Evolutionary conservation across 768 basidiomycete species (phyloP), one percentile per base, ranked within the genome.

Genomic region (Panaeolus cyanescens): DNA sequence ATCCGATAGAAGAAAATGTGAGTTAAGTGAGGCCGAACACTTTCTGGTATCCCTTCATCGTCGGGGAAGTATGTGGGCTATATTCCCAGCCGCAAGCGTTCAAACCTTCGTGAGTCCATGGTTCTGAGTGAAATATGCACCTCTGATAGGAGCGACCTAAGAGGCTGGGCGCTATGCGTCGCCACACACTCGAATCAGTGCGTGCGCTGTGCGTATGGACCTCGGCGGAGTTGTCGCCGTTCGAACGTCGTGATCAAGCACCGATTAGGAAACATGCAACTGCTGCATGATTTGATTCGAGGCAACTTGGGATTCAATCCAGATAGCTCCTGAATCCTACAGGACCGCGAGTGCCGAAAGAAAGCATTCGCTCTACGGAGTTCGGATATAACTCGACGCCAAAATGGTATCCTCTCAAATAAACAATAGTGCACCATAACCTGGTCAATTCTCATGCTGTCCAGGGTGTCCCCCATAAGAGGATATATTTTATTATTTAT

Each of bases 401-500:
- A 50, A 50, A 42, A 50, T 4, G 45, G 45, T 50, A 50, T 50
- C 45, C 15, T 4, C 45, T 50, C 45, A 50, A 50, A 50, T 30
- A 50, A 28, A 50, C 45, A 50, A 50, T 28, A 28, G 10, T 28
- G 25, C 45, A 50, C 45, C 45, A 50, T 22, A 28, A 25, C 22
- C 45, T 50, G 10, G 25, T 50, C 25, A 22, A 28, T 50, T 50
- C 45, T 50, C 45, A 50, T 50, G 45, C 45, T 50, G 45, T 50
- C 45, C 45, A 50, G 45, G 7, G 40, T 30, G 17, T 28, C 45
- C 25, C n/a, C 45, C 45, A 50, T 50, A 50, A 50, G 25, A 50
- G 45, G 45, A 28, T 50, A 50, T 25, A 50, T 50, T 50, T n/a
- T 50, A 28, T 25, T 50, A 50, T 28, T 50, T 50, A 50, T 50